Conservation (phyloP, 75 land plant genomes). For the Selaginella moellendorffii region DNA sequence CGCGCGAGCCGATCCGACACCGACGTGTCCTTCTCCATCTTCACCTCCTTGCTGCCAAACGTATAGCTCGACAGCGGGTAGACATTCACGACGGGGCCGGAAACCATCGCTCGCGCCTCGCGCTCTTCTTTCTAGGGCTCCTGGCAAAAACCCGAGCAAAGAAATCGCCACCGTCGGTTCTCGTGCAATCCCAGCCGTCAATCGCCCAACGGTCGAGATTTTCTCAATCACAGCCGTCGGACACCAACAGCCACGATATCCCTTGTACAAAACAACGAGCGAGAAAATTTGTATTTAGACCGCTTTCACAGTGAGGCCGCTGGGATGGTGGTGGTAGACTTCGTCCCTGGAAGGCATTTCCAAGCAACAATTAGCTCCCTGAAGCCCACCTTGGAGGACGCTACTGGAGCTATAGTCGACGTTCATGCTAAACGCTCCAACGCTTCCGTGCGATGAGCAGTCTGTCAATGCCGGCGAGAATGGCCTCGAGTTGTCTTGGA, state of each 20-base stretch:
- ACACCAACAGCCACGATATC: no score
- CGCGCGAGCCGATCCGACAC: conserved; percentile 92
- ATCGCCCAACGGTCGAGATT: no score
- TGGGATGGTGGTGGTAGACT: not conserved
- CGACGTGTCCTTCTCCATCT: conserved; percentile 98
- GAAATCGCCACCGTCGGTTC: no score
- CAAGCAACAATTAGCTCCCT: not conserved
- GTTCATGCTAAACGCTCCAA: not conserved
- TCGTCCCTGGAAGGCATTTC: not conserved
- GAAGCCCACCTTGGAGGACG: not conserved
- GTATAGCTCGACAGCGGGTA: conserved; percentile 97
- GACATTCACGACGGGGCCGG: conserved; percentile 71
- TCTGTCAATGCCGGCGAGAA: not conserved
- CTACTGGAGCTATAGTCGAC: not conserved
- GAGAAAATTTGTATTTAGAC: no score
- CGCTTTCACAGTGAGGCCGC: not conserved
- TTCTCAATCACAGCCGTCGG: no score
- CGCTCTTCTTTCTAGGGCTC: not conserved
- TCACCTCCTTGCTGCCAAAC: conserved; percentile 94
- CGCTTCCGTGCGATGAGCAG: not conserved
- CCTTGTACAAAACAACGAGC: no score
- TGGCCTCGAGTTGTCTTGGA: conserved; percentile 6
- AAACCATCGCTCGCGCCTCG: conserved; percentile 32
- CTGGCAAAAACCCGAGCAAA: no score
- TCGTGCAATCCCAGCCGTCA: no score